Conservation (phyloP, 495 filamentous ascomycete species). For the Hyphodiscus hymeniophilus region DNA sequence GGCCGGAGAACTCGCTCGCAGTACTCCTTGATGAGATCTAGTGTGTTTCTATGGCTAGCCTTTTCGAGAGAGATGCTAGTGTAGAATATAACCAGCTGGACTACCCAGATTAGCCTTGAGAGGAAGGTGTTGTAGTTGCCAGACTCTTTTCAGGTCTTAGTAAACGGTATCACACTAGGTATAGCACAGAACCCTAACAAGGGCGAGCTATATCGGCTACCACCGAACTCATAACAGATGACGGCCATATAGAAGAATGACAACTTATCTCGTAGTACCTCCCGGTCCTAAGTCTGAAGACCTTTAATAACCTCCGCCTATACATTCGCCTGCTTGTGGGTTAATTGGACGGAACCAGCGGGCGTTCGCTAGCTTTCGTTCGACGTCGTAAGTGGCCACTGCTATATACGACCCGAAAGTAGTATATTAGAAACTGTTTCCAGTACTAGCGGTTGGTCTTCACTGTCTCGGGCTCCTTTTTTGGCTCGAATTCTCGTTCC, state of each 20-base stretch:
- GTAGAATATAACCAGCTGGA: not conserved
- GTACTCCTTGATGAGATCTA: not conserved
- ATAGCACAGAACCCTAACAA: not conserved
- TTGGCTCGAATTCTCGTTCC: not conserved
- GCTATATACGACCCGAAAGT: not conserved
- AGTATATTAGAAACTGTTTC: not conserved
- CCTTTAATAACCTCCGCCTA: not conserved
- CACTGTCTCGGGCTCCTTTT: not conserved
- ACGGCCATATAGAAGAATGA: not conserved
- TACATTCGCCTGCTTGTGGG: not conserved
- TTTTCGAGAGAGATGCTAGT: not conserved
- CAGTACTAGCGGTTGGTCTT: not conserved
- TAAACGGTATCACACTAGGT: not conserved
- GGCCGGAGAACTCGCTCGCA: not conserved
- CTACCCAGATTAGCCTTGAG: not conserved
- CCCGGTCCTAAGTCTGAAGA: too few species aligned
- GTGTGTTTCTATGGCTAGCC: not conserved
- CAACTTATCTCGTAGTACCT: not conserved
- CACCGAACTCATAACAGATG: not conserved
- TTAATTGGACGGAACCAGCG: not conserved
- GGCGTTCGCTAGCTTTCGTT: not conserved
- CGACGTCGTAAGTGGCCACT: not conserved
- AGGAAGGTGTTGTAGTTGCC: slow-evolving; percentile 1
- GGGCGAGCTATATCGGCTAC: not conserved
- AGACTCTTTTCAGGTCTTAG: not conserved